Base-by-base conservation (phyloP, 2,329 filamentous ascomycete genomes). In the Claviceps arundinis region DNA sequence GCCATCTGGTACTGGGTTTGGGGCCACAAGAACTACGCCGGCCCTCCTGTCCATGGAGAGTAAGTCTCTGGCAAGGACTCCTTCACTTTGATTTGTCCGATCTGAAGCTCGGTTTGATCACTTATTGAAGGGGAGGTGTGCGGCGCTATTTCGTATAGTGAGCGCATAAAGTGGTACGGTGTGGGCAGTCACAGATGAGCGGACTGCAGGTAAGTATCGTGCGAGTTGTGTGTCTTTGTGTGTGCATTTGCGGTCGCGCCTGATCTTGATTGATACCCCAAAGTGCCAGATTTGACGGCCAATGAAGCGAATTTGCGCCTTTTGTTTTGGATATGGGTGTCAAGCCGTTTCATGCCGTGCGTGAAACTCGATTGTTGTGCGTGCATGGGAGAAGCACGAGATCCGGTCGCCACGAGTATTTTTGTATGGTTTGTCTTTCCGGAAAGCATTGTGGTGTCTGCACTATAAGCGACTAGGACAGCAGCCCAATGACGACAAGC, bases 11-110 rank as follows among this genome's bases (percentile, higher is more conserved):
- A 89, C 69, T 70, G 80, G 58, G 73, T 74, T 50, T 86, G 82
- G 81, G 84, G 84, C 37, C 76, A 78, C 67, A 78, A 80, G 68
- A 79, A 87, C 67, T 86, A 86, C 67, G 71, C 72, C 46, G 82
- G 82, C 16, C 82, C 80, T 1, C 78, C 75, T n/a, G 73, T 71
- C 41, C 62, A 71, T 52, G 68, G 68, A 52, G 9, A 37, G 24
- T 17, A 14, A 22, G n/a, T 4, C 16, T 26, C 37, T 14, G 24
- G 22, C 37, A 37, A 42, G 40, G 16, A 17, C 17, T 40, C 16
- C 5, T 17, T 7, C 38, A n/a, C n/a, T 8, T 40, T 40, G 14
- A 40, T 17, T 40, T 40, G 38, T 30, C 8, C 8, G 8, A 30
- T 30, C 26, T 9, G 26, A 30, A 9, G 9, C 8, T 30, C 26